phyloP scores from a whole-genome alignment of 768 basidiomycete genomes.

The Termitomyces sp. region DNA sequence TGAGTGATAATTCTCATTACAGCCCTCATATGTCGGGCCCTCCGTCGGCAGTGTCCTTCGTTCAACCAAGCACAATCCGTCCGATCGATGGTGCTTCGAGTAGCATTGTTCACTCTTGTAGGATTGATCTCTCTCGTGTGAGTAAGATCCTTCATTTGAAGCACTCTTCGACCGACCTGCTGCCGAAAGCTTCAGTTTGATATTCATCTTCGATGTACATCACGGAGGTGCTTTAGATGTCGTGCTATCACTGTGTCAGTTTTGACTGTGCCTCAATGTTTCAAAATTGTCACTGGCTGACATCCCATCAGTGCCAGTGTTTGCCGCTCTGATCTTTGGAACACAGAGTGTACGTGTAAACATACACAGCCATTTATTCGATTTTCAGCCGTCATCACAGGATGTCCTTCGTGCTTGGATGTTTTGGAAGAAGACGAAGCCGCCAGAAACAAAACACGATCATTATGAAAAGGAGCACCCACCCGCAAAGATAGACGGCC shows the following conservation, averaged over 20 bases:
- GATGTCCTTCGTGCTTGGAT: background rate
- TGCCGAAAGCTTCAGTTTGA: background rate
- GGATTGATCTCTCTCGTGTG: background rate
- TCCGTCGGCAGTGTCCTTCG: background rate
- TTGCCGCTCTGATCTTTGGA: background rate
- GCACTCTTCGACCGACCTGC: background rate
- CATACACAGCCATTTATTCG: background rate
- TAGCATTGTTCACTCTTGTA: background rate
- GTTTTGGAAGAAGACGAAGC: background rate
- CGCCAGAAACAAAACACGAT: background rate
- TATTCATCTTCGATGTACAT: background rate
- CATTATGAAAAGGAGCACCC: background rate
- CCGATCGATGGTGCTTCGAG: background rate
- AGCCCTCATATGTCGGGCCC: background rate
- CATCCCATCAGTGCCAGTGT: background rate
- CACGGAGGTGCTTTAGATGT: background rate
- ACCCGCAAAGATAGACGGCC: background rate
- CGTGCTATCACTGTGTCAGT: background rate
- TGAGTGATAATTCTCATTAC: background rate
- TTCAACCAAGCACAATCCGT: background rate
- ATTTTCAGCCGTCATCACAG: background rate
- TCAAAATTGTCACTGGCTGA: background rate
- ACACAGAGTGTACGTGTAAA: background rate
- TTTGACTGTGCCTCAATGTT: background rate
- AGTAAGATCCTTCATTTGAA: background rate